Evolutionary conservation across 345 rosid species (phyloP), one percentile per base, ranked within the genome.

Genomic region (Kernera saxatilis): DNA sequence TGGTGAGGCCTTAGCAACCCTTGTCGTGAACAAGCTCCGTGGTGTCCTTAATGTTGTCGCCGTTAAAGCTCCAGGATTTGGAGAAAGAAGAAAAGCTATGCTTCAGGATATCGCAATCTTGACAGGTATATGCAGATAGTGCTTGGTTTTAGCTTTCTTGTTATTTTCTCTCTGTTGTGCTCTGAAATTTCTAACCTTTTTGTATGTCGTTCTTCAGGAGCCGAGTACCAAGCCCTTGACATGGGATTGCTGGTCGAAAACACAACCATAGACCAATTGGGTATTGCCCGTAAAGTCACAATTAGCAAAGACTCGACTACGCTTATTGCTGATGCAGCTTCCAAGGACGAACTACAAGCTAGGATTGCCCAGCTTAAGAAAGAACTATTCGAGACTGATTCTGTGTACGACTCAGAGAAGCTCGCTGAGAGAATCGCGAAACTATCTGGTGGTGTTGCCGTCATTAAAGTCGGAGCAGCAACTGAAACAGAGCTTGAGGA

Each of bases 401-500:
- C 99, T 51, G 80, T 90, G 1, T 95, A 90, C 12, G 98, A 95
- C 84, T 59, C 92, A 0, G 87, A 90, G 78, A 95, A 92, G 81
- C 82, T 92, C 5, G 97, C 99, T 3, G 97, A 95, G 84, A 90
- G 99, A 75, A 90, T 92, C 39, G 97, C 99, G 54, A 95, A 95
- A 60, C 62, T 95, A 49, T 90, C 98, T 18, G 97, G 99, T 58
- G 98, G 99, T 58, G 98, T 95, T 73, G 98, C 97, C 45, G 98
- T 95, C 36, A 84, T 95, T 75, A 90, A 95, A 78, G 99, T 87
- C 11, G 99, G 99, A 33, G 99, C 99, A 56, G 98, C 99, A 15
- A 95, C 99, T 0, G 98, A 95, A 80, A 86, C 97, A 14, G 99
- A 95, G 80, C 97, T 95, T 18, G 98, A 95, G 76, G 98, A 90